Percentiles rank a stretch among this genome's conserved stretches.
These are phyloP conservation scores for Colletotrichum higginsianum DNA, from an alignment of 2,329 filamentous ascomycete genomes.

Conservation along the genomic window DNA sequence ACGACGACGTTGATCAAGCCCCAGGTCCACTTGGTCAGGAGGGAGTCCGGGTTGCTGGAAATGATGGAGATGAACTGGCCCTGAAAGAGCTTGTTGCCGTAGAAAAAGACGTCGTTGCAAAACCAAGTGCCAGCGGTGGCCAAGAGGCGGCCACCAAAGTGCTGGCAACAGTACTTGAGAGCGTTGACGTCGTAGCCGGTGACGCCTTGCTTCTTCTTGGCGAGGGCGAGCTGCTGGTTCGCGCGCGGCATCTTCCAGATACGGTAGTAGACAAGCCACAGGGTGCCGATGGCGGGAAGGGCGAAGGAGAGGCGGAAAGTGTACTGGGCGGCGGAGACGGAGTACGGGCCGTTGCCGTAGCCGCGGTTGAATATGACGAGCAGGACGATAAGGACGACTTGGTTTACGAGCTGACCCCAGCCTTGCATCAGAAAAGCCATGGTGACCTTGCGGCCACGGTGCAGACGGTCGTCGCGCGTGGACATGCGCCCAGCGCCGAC, in stretches of 20 bases:
- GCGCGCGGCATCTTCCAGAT: slow-evolving; percentile 94
- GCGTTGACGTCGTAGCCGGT: slow-evolving; percentile 95
- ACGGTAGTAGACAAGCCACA: slow-evolving; percentile 97
- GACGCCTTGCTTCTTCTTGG: slow-evolving; percentile 84
- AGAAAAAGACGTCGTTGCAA: slow-evolving; percentile 98
- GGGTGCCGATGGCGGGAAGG: slow-evolving; percentile 88
- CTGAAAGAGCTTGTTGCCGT: slow-evolving; percentile 99
- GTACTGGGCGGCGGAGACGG: slow-evolving; percentile 83
- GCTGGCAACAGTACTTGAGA: slow-evolving; percentile 80
- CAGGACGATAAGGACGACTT: slow-evolving; percentile 87
- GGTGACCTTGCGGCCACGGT: slow-evolving; percentile 95
- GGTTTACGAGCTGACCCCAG: slow-evolving; percentile 97
- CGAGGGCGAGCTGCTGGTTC: slow-evolving; percentile 83
- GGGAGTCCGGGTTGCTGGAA: slow-evolving; percentile 75
- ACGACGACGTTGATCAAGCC: slow-evolving; percentile 93
- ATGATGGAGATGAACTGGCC: slow-evolving; percentile 89
- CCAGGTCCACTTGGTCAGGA: slow-evolving; percentile 93
- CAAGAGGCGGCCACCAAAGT: slow-evolving; percentile 89
- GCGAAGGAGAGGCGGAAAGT: slow-evolving; percentile 94
- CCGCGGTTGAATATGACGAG: slow-evolving; percentile 79
- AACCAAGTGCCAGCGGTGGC: slow-evolving; percentile 94
- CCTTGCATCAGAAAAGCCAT: slow-evolving; percentile 98
- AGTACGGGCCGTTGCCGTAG: slow-evolving; percentile 83
- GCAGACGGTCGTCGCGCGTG: slow-evolving; percentile 91
- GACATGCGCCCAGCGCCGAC: slow-evolving; percentile 89